Conservation (phyloP, 1,139 yeast genomes). For the Zygosaccharomyces pseudobailii region DNA sequence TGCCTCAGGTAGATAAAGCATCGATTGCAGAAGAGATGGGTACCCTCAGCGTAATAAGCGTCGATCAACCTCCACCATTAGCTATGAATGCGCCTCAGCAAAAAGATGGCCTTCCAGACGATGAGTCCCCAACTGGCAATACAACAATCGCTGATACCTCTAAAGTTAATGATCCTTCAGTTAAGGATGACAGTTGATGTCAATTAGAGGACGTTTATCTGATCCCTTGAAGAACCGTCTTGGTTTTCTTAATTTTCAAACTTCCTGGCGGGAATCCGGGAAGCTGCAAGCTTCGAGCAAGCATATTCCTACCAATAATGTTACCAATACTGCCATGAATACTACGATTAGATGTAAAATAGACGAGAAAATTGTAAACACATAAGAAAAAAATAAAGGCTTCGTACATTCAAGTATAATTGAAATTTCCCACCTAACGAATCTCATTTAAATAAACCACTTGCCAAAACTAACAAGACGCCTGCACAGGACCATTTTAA, state of each 20-base stretch:
- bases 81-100: neutral
- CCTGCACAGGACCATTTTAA: slow-evolving; percentile 35
- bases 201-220: neutral
- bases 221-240: neutral
- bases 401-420: neutral
- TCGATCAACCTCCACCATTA: neutral
- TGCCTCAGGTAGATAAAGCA: slow-evolving; percentile 52
- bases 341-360: neutral
- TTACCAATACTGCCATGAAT: neutral
- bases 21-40: slow-evolving; percentile 2
- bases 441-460: slow-evolving; percentile 23
- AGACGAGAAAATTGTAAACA: neutral
- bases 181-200: neutral
- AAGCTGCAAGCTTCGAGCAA: neutral
- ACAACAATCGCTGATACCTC: neutral
- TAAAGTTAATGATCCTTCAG: neutral
- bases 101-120: neutral
- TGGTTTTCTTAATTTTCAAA: neutral
- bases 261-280: slow-evolving; percentile 4
- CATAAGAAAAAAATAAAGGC: neutral
- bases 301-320: neutral
- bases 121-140: neutral
- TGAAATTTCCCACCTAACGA: neutral
- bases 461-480: slow-evolving; percentile 28
- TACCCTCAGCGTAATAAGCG: neutral